Percentiles rank a stretch among this genome's conserved stretches.
Conservation (phyloP, 1,284 basidiomycete species). For the Microbotryomycetes sp. region DNA sequence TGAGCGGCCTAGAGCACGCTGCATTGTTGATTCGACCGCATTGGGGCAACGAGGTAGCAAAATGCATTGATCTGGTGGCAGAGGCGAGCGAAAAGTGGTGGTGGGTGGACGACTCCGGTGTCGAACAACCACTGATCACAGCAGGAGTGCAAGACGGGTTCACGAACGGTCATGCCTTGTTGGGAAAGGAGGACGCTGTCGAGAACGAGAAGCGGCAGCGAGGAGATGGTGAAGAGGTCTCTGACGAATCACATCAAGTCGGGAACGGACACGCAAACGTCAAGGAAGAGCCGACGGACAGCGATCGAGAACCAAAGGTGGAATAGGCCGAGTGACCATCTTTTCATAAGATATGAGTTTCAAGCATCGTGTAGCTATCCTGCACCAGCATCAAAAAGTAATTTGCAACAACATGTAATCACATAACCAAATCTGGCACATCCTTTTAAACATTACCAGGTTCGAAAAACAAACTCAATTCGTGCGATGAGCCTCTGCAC, state of each 20-base stretch:
- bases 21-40: slow-evolving; percentile 4
- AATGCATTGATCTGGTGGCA: slow-evolving; percentile 17
- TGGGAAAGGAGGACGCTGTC: not conserved
- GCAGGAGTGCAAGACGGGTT: not conserved
- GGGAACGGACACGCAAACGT: too few species aligned
- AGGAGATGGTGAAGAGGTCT: not conserved
- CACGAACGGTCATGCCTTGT: not conserved
- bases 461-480: too few species aligned
- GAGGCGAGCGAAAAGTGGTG: not conserved
- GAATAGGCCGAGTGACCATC: not conserved
- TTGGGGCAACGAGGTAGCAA: slow-evolving; percentile 12
- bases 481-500: not conserved
- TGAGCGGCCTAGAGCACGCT: slow-evolving; percentile 19
- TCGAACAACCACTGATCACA: too few species aligned
- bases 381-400: not conserved
- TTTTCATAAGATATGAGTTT: too few species aligned
- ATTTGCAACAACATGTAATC: not conserved
- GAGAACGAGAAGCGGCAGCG: slow-evolving; percentile 4
- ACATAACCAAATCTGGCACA: too few species aligned
- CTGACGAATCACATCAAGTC: too few species aligned
- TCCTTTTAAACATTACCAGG: too few species aligned
- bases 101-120: too few species aligned
- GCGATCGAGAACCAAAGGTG: not conserved
- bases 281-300: too few species aligned
- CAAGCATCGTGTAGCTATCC: not conserved